Conservation (phyloP, 306 rosid genomes). For the Vigna radiata region DNA sequence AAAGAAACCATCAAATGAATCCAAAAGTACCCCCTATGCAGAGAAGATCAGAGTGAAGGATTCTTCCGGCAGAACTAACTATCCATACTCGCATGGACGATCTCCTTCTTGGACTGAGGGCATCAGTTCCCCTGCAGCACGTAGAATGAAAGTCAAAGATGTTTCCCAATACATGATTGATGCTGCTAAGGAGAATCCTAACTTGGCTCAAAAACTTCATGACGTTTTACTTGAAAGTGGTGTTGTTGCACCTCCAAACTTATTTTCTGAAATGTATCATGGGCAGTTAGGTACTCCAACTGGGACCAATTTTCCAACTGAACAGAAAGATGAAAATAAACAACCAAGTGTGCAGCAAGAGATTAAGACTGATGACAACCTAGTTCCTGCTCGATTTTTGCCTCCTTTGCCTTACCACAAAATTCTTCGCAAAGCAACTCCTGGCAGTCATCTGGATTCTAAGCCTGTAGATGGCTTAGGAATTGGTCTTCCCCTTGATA, state of each 20-base stretch:
- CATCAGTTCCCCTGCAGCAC: conserved; percentile 89
- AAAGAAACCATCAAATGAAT: conserved; percentile 45
- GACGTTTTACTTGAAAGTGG: conserved; percentile 95
- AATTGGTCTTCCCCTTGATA: conserved; percentile 55
- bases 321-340: conserved; percentile 57
- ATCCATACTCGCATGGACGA: conserved; percentile 72
- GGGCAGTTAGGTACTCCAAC: conserved; percentile 59
- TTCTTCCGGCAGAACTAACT: conserved; percentile 60
- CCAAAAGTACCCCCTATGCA: conserved; percentile 43
- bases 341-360: conserved; percentile 50
- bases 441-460: conserved; percentile 58
- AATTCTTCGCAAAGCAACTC: conserved; percentile 62
- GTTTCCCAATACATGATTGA: conserved; percentile 97
- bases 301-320: conserved; percentile 55
- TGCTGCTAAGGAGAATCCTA: conserved; percentile 96
- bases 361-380: conserved; percentile 47
- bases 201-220: conserved; percentile 93
- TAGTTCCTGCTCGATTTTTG: conserved; percentile 55
- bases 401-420: conserved; percentile 77
- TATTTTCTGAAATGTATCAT: conserved; percentile 80
- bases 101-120: conserved; percentile 99
- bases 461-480: conserved; percentile 73
- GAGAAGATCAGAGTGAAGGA: conserved; percentile 62
- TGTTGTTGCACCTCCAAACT: conserved; percentile 91
- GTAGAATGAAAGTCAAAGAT: conserved; percentile 89